Base-by-base conservation (phyloP, 495 filamentous ascomycete species). In the Hyphodiscus hymeniophilus region DNA sequence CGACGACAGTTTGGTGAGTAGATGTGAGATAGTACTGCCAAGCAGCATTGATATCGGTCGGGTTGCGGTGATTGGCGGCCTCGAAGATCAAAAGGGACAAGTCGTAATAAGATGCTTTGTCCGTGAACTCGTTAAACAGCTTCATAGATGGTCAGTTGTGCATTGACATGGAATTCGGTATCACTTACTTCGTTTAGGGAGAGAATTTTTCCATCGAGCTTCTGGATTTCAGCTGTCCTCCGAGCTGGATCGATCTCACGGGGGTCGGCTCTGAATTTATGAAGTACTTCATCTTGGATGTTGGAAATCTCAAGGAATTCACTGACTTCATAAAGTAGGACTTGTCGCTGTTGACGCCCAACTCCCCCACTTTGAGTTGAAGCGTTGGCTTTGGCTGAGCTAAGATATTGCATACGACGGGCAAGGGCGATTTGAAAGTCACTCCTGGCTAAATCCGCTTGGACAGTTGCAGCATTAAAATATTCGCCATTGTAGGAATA, bases 271-370 rank as follows among this genome's bases (percentile, higher is more conserved):
- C 75, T 82, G 35, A 99, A 62, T 34, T 85, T 74, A 65, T 90
- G 84, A 38, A 97, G 68, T 22, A 97, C 62, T 54, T 97, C 92
- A 57, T 94, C 87, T 64, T 99, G 92, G 51, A 99, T 87, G 55
- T 89, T 90, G 16, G 91, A 91, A 23, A 97, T 76, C 54, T 97
- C 94, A 22, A 99, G 78, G 8, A 95, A 74, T 54, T 89, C 89
- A 7, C 82, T 80, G 18, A 95, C 80, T 43, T 89, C 80, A 48
- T 91, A 84, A 26, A 88, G 71, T 22, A 97, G 72, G 21, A 83
- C 69, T 57, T 92, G 88, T 47, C 87, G 80, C 33, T 76, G 71
- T 55, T 88, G 84, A 22, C 88, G 76, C 46, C 79, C 73, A 54
- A 89, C 67, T 28, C 88, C 87, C 13, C 70, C 67, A 17, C 82